phyloP scores from a whole-genome alignment of 2,329 filamentous ascomycete genomes.

The Sporothrix euskadiensis region DNA sequence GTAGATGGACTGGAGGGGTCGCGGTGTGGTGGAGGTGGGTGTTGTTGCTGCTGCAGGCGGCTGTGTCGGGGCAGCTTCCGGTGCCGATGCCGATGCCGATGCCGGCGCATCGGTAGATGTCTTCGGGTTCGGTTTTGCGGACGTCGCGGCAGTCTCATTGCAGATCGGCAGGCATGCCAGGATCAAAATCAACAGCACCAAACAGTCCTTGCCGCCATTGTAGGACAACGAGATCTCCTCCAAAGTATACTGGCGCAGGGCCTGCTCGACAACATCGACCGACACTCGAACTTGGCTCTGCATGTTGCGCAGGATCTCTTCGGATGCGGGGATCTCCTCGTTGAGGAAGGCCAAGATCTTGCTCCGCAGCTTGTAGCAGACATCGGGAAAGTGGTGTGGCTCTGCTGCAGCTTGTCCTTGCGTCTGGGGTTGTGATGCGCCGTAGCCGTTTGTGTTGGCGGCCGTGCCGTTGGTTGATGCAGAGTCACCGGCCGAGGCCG shows the following conservation, averaged over 20 bases:
- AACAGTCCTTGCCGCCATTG: slow-evolving; percentile 97
- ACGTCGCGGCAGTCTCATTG: slow-evolving; percentile 34
- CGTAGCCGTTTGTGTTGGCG: slow-evolving; percentile 16
- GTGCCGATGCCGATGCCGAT: slow-evolving; percentile 26
- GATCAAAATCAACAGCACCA: slow-evolving; percentile 86
- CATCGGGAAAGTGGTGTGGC: slow-evolving; percentile 35
- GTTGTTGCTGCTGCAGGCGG: slow-evolving; percentile 4
- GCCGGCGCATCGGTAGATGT: slow-evolving; percentile 11
- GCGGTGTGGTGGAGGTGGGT: slow-evolving; percentile 40
- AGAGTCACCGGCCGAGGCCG: slow-evolving; percentile 7
- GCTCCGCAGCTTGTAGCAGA: slow-evolving; percentile 56
- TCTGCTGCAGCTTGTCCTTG: background rate
- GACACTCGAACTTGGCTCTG: slow-evolving; percentile 75
- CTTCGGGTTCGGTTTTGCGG: slow-evolving; percentile 28
- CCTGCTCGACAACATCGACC: slow-evolving; percentile 71
- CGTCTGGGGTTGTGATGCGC: background rate
- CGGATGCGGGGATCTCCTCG: slow-evolving; percentile 51
- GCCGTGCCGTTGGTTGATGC: slow-evolving; percentile 11
- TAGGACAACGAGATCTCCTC: slow-evolving; percentile 86
- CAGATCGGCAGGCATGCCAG: slow-evolving; percentile 60
- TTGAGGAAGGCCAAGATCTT: slow-evolving; percentile 67
- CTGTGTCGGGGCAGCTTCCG: background rate
- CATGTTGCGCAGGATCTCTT: slow-evolving; percentile 60
- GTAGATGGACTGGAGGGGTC: slow-evolving; percentile 75
- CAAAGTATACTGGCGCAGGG: slow-evolving; percentile 75